Conservation (phyloP, 1,139 yeast species). For the Kluyveromyces marxianus region DNA sequence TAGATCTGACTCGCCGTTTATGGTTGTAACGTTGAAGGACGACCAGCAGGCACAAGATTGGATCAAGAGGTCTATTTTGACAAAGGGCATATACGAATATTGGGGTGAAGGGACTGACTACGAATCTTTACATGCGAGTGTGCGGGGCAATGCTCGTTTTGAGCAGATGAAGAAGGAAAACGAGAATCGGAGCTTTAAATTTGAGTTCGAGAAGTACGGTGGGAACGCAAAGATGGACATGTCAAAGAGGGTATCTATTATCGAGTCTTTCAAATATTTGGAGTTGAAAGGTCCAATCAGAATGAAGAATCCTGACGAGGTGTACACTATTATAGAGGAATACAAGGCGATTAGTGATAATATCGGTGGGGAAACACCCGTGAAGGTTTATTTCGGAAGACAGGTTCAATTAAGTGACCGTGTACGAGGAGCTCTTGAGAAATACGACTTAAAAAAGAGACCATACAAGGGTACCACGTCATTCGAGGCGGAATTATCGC, state of each 20-base stretch:
- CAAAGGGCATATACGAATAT: conserved; percentile 73
- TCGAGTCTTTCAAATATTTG: conserved; percentile 66
- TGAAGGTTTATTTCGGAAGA: conserved; percentile 67
- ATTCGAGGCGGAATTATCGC: conserved; percentile 81
- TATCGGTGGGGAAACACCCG: conserved; percentile 48
- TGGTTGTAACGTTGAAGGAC: conserved; percentile 52
- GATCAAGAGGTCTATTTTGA: conserved; percentile 59
- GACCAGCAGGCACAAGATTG: conserved; percentile 64
- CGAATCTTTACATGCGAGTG: conserved; percentile 50
- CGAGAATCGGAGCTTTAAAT: conserved; percentile 55
- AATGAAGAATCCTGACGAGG: conserved; percentile 71
- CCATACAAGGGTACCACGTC: conserved; percentile 93
- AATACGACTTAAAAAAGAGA: conserved; percentile 73
- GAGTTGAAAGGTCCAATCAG: conserved; percentile 69
- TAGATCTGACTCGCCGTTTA: conserved; percentile 57
- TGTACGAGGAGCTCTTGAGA: conserved; percentile 54
- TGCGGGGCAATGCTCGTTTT: conserved; percentile 32
- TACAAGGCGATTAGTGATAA: conserved; percentile 43
- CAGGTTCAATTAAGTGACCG: conserved; percentile 61
- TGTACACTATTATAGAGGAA: conserved; percentile 68
- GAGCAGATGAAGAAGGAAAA: conserved; percentile 27
- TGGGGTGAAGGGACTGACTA: conserved; percentile 66
- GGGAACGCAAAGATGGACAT: conserved; percentile 33
- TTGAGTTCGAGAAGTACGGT: conserved; percentile 70
- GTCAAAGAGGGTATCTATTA: conserved; percentile 53